Base-by-base conservation (phyloP, 768 basidiomycete genomes). In the Zangia roseola region DNA sequence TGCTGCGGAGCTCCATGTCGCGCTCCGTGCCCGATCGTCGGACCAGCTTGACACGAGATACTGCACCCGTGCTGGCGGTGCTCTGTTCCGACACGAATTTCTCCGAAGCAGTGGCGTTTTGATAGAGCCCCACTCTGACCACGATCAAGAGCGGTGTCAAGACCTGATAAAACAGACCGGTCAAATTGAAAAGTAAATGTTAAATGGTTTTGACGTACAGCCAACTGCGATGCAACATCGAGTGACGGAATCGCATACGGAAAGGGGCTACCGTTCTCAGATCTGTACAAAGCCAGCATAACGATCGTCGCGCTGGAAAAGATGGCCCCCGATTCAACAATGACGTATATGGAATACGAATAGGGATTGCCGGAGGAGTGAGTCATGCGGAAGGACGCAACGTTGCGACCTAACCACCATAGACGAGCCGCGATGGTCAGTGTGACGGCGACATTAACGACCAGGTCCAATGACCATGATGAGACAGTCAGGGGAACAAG, bases 381-480 rank as follows among this genome's bases (percentile, higher is more conserved):
- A 19, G 24, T 14, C 2, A 6, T 13, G 6, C 40, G 43, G 17
- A 52, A 41, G 34, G 55, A 47, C 7, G 55, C 36, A 19, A 51
- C 45, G 8, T 45, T 49, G 17, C 44, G 46, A 17, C 51, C 56
- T 33, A 48, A 44, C 49, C 50, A 58, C 62, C 62, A 63, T 28
- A 58, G 53, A 4, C 59, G 43, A 6, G 14, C 43, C 14, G 57
- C 60, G 17, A 63, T 61, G 10, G 57, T 58, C 35, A 55, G n/a
- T 7, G 62, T 63, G 28, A 61, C 57, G 4, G 34, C 41, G 16
- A 55, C 49, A 10, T 63, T 63, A 21, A 63, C 23, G 16, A 47
- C 33, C 6, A 63, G 30, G 41, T 63, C 62, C 34, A 64, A 37
- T 6, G 52, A 34, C 62, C 62, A 61, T 25, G 47, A 48, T 4